These are phyloP conservation scores for Elsinoe ampelina DNA, from an alignment of 2,329 filamentous ascomycete genomes.

Conservation along the genomic window DNA sequence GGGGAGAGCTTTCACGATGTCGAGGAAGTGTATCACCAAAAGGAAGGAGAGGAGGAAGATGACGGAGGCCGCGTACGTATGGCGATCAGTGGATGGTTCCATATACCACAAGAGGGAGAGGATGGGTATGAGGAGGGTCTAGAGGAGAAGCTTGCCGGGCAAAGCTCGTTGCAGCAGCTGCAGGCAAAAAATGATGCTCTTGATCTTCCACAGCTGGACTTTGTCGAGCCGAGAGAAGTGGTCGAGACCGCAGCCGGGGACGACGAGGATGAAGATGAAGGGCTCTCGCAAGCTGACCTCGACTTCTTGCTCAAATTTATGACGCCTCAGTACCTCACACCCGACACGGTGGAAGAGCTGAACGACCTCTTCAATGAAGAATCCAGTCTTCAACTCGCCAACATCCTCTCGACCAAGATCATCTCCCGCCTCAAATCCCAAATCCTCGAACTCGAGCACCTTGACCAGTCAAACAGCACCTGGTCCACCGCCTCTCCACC, in stretches of 20 bases:
- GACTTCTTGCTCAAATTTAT: slow-evolving; percentile 88
- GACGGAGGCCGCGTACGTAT: slow-evolving; percentile 77
- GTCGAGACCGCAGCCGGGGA: slow-evolving; percentile 47
- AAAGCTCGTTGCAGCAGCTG: slow-evolving; percentile 85
- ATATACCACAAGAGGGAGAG: slow-evolving; percentile 91
- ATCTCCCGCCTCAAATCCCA: slow-evolving; percentile 60
- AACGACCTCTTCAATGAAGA: slow-evolving; percentile 70
- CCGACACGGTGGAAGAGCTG: slow-evolving; percentile 78
- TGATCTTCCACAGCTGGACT: slow-evolving; percentile 60
- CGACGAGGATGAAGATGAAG: slow-evolving; percentile 52
- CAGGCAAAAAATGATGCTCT: slow-evolving; percentile 87
- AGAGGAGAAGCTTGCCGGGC: slow-evolving; percentile 78
- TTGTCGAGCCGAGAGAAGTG: slow-evolving; percentile 19
- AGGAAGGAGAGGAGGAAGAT: slow-evolving; percentile 47
- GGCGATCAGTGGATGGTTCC: slow-evolving; percentile 98
- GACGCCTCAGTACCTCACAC: slow-evolving; percentile 80
- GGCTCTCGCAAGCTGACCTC: slow-evolving; percentile 68
- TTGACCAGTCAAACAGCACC: slow-evolving; percentile 32
- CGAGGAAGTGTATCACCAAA: slow-evolving; percentile 80
- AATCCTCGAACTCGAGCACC: slow-evolving; percentile 37
- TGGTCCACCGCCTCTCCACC: slow-evolving; percentile 58
- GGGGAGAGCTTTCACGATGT: slow-evolving; percentile 99
- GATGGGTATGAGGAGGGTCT: slow-evolving; percentile 82
- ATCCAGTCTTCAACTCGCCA: slow-evolving; percentile 72
- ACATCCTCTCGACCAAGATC: slow-evolving; percentile 72